Base-by-base conservation (phyloP, 73 alveolate species). In the Blepharisma stoltei region DNA sequence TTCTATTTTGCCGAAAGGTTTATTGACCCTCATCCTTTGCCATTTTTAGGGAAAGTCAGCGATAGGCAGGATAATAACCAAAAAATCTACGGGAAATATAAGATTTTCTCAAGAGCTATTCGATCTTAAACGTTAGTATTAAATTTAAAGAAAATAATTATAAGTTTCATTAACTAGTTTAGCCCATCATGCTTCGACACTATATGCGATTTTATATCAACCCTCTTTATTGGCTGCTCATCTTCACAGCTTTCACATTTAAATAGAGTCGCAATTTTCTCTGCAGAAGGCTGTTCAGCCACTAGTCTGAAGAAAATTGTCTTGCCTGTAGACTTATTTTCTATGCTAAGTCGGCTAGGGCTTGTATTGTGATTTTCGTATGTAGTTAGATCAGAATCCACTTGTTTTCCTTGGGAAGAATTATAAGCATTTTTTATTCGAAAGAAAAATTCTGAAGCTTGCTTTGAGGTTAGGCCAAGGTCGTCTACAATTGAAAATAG, bases 231-330 rank as follows among this genome's bases (percentile, higher is more conserved):
- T 8, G 46, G 5, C 14, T 18, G 18, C 14, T 60, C 73, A 60
- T n/a, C 23, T 14, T n/a, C 38, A 25, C 73, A 60, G 46, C 23
- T n/a, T 60, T 60, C 73, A 60, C 73, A 60, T 8, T n/a, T 14
- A 25, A 14, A 60, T 1, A 60, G 14, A 20, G 23, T 20, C 0
- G 14, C 23, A 14, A 14, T 60, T 60, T 60, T 60, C 23, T 60
- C 73, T 14, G 73, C 73, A 8, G 23, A 18, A 60, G 73, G 14
- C 47, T 60, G 73, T 18, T 38, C 73, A 60, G 73, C 6, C 18
- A 60, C 73, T 8, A 60, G 2, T 5, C 73, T 60, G 5, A 60
- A 60, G 73, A 60, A 60, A n/a, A 60, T 8, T 14, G 73, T 20
- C 5, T 60, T 60, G 14, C 73, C 73, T 14, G 73, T 60, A 20